Base-by-base conservation (phyloP, 441 rosid genomes). In the Eruca vesicaria region DNA sequence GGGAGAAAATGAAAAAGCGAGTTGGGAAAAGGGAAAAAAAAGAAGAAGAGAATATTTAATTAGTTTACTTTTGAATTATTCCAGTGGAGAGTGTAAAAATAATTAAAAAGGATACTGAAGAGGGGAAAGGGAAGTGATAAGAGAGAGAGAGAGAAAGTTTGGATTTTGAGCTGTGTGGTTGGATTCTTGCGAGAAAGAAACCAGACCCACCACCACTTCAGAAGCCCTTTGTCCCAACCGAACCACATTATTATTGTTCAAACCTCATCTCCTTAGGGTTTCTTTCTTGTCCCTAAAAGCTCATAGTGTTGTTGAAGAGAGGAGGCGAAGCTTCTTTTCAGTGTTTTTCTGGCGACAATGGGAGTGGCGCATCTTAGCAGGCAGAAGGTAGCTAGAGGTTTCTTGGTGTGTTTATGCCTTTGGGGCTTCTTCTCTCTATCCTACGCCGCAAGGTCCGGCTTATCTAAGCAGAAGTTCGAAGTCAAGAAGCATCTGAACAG, bases 401-500 rank as follows among this genome's bases (percentile, higher is more conserved):
- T 73, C 75, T 53, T 83, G 11, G 33, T 79, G 70, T 33, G 83
- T 65, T 80, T 81, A 50, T 78, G 81, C 31, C 58, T 86, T 3
- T 83, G 82, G 80, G 82, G 83, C 31, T 36, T 87, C 77, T 53
- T 81, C 67, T 84, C 88, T 7, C 73, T 84, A 14, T 81, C 86
- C n/a, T 74, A 0, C 69, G 92, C 87, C 15, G 85, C 93, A 7
- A 85, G 97, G 75, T 69, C 88, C 18, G 78, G 89, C 20, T 86
- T 76, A 15, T 83, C 89, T 28, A 89, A 81, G 83, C 96, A 86
- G 84, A 89, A 82, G 59, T 83, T 94, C 58, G 86, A 89, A 79
- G 93, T 94, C 19, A 84, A 86, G 75, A 92, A 88, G 69, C 99
- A 88, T 80, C 81, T 95, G 88, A 88, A 90, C 45, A 92, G 97